Evolutionary conservation across 805 yeast genomes (phyloP).

Genomic region (Candida caryicola): DNA sequence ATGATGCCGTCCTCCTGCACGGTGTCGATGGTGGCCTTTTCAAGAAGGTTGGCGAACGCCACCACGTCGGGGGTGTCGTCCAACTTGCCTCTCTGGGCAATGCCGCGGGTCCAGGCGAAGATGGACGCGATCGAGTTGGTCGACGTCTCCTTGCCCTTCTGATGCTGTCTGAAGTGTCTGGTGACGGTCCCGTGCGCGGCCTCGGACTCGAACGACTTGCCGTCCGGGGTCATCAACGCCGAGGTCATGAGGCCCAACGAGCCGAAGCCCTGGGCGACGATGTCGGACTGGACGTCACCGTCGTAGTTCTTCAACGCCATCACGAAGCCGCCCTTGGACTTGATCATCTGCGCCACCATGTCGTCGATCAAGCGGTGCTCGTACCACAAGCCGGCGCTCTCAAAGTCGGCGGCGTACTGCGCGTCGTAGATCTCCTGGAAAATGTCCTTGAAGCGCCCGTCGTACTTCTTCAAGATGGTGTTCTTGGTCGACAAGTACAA

Average conservation of each 20-base stretch:
- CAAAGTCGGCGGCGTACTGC: conserved; percentile 56
- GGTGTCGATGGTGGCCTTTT: conserved; percentile 66
- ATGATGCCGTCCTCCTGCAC: conserved; percentile 72
- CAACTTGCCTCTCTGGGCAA: conserved; percentile 75
- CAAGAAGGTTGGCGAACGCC: conserved; percentile 62
- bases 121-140: conserved; percentile 84
- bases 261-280: conserved; percentile 85
- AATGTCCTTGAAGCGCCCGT: conserved; percentile 79
- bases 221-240: conserved; percentile 78
- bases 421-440: conserved; percentile 65
- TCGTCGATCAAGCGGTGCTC: conserved; percentile 84
- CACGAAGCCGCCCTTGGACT: conserved; percentile 78
- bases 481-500: conserved; percentile 73
- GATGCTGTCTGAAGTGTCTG: conserved; percentile 80
- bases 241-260: conserved; percentile 84
- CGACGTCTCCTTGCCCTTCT: conserved; percentile 78
- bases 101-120: conserved; percentile 85
- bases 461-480: conserved; percentile 78
- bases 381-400: conserved; percentile 60
- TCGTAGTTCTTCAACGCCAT: conserved; percentile 82
- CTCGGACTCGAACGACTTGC: conserved; percentile 80
- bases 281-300: conserved; percentile 84
- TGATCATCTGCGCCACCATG: conserved; percentile 87
- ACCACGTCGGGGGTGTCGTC: conserved; percentile 71
- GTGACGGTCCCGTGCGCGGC: conserved; percentile 90